Conservation (phyloP, 2,329 filamentous ascomycete species). For the Cordyceps cateniannulata region DNA sequence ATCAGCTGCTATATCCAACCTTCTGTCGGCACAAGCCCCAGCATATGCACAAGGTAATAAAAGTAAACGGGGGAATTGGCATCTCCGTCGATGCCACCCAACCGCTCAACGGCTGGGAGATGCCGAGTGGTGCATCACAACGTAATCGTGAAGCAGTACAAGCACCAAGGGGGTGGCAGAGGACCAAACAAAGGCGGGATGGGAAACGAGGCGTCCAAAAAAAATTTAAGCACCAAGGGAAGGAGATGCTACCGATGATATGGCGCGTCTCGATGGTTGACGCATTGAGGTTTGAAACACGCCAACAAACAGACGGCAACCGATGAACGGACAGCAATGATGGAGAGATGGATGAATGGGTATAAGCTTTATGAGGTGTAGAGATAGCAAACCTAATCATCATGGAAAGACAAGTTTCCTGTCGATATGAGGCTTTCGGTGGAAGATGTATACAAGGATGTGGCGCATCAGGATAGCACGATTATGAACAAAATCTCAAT, state of each 20-base stretch:
- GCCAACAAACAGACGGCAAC: not conserved
- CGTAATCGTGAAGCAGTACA: conserved; percentile 2
- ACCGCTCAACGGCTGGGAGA: conserved; percentile 7
- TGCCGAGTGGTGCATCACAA: conserved; percentile 7
- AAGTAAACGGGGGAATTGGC: not conserved
- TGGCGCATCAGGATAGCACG: not conserved
- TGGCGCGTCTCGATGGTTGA: not conserved
- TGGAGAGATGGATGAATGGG: not conserved
- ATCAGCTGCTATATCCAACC: not conserved
- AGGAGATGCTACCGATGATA: not conserved
- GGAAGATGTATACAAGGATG: not conserved
- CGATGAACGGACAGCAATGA: not conserved
- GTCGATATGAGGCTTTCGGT: not conserved
- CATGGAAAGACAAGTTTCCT: not conserved
- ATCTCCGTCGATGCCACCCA: not conserved
- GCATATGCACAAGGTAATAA: not conserved
- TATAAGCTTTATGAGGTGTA: not conserved
- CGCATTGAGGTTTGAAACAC: not conserved
- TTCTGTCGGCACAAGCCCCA: not conserved
- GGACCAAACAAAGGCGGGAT: not conserved
- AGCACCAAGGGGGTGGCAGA: conserved; percentile 6
- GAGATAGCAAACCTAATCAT: not conserved
- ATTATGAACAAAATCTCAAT: not conserved
- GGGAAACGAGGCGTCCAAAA: conserved; percentile 1
- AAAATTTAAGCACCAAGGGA: not conserved